Conservation (phyloP, 2,329 filamentous ascomycete genomes). For the Aspergillus oerlinghausenensis region DNA sequence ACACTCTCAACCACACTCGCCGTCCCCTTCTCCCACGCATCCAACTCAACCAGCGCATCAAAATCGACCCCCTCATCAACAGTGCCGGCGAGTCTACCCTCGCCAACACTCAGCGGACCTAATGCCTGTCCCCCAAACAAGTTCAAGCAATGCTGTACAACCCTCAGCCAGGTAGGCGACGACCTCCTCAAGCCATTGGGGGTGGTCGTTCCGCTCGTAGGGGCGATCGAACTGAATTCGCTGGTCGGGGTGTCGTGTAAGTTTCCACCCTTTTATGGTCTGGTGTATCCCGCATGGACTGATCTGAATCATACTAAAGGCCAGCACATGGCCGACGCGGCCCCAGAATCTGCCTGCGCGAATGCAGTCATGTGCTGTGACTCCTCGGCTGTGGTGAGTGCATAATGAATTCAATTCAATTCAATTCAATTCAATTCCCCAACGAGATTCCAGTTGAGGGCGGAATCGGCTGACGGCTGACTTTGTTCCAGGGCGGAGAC, state of each 20-base stretch:
- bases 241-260: slow-evolving; percentile 24
- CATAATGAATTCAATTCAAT: background rate
- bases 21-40: background rate
- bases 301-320: slow-evolving; percentile 7
- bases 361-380: slow-evolving; percentile 25
- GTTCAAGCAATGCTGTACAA: slow-evolving; percentile 25
- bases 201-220: slow-evolving; percentile 17
- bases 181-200: slow-evolving; percentile 15
- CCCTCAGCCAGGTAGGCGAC: slow-evolving; percentile 13
- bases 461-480: background rate
- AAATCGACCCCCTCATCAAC: background rate
- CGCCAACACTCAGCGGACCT: slow-evolving; percentile 7
- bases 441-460: no score
- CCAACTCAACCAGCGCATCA: slow-evolving; percentile 3
- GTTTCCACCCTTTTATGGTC: slow-evolving; percentile 1
- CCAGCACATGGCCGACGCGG: slow-evolving; percentile 12
- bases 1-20: slow-evolving; percentile 3
- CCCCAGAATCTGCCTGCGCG: slow-evolving; percentile 14
- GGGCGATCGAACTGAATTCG: slow-evolving; percentile 19
- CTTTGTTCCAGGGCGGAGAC: background rate
- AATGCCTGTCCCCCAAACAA: slow-evolving; percentile 20
- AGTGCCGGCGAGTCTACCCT: slow-evolving; percentile 3
- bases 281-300: background rate
- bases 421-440: background rate
- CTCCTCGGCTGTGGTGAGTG: slow-evolving; percentile 4